Base-by-base conservation (phyloP, 2,329 filamentous ascomycete genomes). In the Chaetomium strumarium region DNA sequence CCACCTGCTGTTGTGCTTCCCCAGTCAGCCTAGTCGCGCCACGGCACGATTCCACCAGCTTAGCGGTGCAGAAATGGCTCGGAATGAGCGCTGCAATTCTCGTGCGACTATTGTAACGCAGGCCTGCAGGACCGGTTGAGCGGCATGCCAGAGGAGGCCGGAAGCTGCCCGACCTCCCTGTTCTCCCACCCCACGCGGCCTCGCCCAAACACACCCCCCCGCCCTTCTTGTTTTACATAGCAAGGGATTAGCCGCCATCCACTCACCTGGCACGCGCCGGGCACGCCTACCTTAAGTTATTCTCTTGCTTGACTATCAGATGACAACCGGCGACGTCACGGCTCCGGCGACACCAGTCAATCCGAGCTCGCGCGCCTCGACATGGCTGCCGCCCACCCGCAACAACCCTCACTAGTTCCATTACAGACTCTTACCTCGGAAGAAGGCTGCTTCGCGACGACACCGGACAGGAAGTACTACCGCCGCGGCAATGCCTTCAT, bases 391-490 rank as follows among this genome's bases (percentile, higher is more conserved):
- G 37, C 46, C n/a, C 52, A 12, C 19, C 36, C 39, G 30, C 39
- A 38, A 34, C 39, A 38, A 17, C 47, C 50, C 7, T 43, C 33
- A 30, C 29, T 44, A 14, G 14, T 31, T 13, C 51, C 47, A 14
- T 43, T 20, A 34, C 44, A 29, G 12, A 37, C 12, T 5, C 38
- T 51, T 34, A 51, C 48, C 4, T 48, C 48, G 1, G 58, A 68
- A 51, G 58, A 63, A 33, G 58, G 62, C 2, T 63, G 58, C 36
- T 47, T 65, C 46, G 60, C 55, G 29, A 58, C 58, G 38, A 63
- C 61, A 17, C 58, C 58, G 46, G 65, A 67, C 49, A 58, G 64
- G 43, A 66, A 66, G 54, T 65, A 67, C 42, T 67, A 64, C 46
- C 60, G 60, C 17, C 55, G 55, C 29, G 63, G 55, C n/a, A 48